These are phyloP conservation scores for Blumeriella jaapii DNA, from an alignment of 2,329 filamentous ascomycete species.

Conservation along the genomic window DNA sequence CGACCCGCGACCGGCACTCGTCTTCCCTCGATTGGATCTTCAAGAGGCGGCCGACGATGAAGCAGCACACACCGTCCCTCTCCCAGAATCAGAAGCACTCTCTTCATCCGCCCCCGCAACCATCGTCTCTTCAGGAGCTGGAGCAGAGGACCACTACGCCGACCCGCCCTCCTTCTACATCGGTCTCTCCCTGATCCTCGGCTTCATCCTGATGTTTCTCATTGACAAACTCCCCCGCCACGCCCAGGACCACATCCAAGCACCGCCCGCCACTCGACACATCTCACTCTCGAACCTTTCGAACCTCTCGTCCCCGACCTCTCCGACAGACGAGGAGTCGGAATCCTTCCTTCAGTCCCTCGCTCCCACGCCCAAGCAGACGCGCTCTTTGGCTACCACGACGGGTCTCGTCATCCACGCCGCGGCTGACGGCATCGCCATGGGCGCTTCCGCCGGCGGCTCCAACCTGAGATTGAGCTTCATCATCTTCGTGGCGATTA, in stretches of 20 bases:
- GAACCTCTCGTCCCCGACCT: slow-evolving; percentile 25
- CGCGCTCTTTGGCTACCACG: slow-evolving; percentile 67
- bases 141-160: slow-evolving; percentile 34
- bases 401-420: slow-evolving; percentile 94
- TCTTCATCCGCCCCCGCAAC: slow-evolving; percentile 1
- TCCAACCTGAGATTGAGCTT: slow-evolving; percentile 67
- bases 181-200: slow-evolving; percentile 73
- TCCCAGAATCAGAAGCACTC: slow-evolving; percentile 1
- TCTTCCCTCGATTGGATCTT: background rate
- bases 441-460: slow-evolving; percentile 77
- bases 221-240: slow-evolving; percentile 78
- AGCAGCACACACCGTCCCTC: background rate
- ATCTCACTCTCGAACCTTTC: slow-evolving; percentile 80
- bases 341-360: slow-evolving; percentile 49
- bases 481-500: slow-evolving; percentile 90
- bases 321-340: slow-evolving; percentile 41
- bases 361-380: slow-evolving; percentile 44
- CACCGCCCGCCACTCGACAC: slow-evolving; percentile 60
- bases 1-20: background rate
- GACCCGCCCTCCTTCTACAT: slow-evolving; percentile 62
- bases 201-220: slow-evolving; percentile 94
- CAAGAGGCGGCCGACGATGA: background rate
- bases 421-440: slow-evolving; percentile 86
- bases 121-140: slow-evolving; percentile 1
- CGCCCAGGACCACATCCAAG: slow-evolving; percentile 51